These are phyloP conservation scores for Vitis hybrid DNA, from an alignment of 177 flowering plant species.

Conservation along the genomic window DNA sequence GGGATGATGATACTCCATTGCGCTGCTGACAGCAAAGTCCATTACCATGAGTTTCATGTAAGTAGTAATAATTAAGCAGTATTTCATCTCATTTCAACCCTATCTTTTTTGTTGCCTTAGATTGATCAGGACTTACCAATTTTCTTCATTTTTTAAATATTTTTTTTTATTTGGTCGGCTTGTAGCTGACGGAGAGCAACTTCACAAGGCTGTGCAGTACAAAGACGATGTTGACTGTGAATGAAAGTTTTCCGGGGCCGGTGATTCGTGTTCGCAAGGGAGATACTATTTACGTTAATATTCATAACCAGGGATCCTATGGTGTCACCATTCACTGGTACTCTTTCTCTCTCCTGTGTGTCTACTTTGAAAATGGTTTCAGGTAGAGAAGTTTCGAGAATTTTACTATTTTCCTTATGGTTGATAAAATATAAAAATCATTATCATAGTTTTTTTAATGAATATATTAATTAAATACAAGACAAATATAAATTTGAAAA, in stretches of 20 bases:
- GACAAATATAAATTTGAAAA: too few species aligned
- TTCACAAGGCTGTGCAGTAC: conserved; percentile 18
- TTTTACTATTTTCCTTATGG: too few species aligned
- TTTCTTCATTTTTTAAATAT: not conserved
- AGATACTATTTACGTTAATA: conserved; percentile 12
- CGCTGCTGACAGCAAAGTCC: too few species aligned
- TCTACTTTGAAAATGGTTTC: not conserved
- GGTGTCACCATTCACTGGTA: conserved; percentile 25
- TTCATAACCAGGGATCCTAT: conserved; percentile 12
- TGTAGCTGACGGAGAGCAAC: conserved; percentile 18
- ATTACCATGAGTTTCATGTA: too few species aligned
- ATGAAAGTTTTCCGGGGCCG: conserved; percentile 21
- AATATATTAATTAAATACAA: too few species aligned
- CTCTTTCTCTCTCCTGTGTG: not conserved
- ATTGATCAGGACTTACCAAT: too few species aligned
- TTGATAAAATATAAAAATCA: too few species aligned
- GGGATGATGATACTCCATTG: too few species aligned
- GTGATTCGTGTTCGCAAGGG: conserved; percentile 13
- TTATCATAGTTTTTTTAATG: too few species aligned
- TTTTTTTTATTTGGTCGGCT: not conserved
- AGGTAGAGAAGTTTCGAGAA: not conserved
- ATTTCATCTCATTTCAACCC: too few species aligned
- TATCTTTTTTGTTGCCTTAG: too few species aligned
- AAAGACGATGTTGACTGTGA: conserved; percentile 14
- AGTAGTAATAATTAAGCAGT: too few species aligned